Evolutionary conservation across 495 filamentous ascomycete species (phyloP), one percentile per base, ranked within the genome.

Genomic region (Podospora didyma): DNA sequence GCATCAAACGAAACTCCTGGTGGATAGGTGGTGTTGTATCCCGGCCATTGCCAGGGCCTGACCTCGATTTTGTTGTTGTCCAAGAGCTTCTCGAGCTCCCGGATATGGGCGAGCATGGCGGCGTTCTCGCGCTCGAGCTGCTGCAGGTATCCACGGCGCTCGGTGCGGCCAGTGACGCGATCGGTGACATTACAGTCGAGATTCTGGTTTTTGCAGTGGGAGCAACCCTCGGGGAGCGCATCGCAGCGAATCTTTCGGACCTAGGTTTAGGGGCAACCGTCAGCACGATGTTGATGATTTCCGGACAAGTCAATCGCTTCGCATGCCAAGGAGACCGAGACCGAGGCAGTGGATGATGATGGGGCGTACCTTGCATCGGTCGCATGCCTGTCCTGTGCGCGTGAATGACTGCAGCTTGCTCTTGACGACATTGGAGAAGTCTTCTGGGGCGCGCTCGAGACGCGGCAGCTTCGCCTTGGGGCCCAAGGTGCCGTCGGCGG

Each of bases 231-330:
- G 26, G 81, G 76, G 24, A 84, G 72, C 34, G 80, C 83, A 71
- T 95, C 90, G 75, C 90, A 96, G 56, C 86, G 82, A 51, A 94
- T 92, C 70, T 93, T 93, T 23, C 90, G 85, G 39, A 90, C 77
- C 90, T 93, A 56, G 11, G 56, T 34, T 3, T n/a, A 20, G 16
- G 14, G 39, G 49, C 24, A 21, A 58, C 17, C 47, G 31, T 35
- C 61, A 28, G 39, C 44, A 23, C 24, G 41, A 14, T 19, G 37
- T 17, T 31, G 12, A 57, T n/a, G 31, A 49, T 26, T 4, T 37
- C 20, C 37, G 42, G 21, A n/a, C n/a, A n/a, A n/a, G n/a, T n/a
- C n/a, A n/a, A n/a, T n/a, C n/a, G n/a, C n/a, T n/a, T n/a, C n/a
- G n/a, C n/a, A n/a, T n/a, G n/a, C n/a, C n/a, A n/a, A n/a, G n/a